phyloP scores from a whole-genome alignment of 2,329 filamentous ascomycete species.

The Microascus cirrosus region DNA sequence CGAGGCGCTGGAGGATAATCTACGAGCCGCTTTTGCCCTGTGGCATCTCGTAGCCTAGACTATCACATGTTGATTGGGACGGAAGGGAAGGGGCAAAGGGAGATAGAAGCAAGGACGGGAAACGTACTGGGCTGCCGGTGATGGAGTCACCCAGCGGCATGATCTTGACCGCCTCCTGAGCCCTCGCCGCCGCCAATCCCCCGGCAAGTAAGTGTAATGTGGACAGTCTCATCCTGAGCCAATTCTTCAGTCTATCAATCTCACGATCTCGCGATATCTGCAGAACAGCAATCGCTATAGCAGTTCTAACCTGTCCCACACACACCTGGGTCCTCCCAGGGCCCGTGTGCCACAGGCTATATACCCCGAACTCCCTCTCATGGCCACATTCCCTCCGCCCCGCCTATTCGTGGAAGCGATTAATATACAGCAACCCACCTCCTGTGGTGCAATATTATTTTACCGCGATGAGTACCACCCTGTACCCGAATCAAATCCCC shows the following conservation, averaged over 20 bases:
- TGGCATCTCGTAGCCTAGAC: not conserved
- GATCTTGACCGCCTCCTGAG: slow-evolving; percentile 3
- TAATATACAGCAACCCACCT: not conserved
- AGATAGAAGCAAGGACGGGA: not conserved
- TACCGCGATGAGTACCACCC: not conserved
- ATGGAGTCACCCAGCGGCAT: slow-evolving; percentile 27
- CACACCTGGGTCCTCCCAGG: no score
- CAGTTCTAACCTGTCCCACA: no score
- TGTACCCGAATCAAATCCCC: not conserved
- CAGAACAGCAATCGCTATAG: not conserved
- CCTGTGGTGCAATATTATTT: not conserved
- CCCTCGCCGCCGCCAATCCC: not conserved
- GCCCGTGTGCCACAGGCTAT: no score
- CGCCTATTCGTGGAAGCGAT: not conserved
- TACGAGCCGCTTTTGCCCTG: not conserved
- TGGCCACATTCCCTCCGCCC: no score
- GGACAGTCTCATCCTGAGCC: not conserved
- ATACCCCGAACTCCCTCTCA: no score
- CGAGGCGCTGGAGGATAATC: no score
- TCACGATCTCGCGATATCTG: not conserved
- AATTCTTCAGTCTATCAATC: not conserved
- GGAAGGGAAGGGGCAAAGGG: not conserved
- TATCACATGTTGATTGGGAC: not conserved
- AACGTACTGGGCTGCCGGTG: slow-evolving; percentile 24
- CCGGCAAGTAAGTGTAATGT: not conserved